Percentiles rank a stretch among this genome's conserved stretches.
Evolutionary conservation across 805 yeast species (phyloP).

Genomic region (Starmerella bombi): DNA sequence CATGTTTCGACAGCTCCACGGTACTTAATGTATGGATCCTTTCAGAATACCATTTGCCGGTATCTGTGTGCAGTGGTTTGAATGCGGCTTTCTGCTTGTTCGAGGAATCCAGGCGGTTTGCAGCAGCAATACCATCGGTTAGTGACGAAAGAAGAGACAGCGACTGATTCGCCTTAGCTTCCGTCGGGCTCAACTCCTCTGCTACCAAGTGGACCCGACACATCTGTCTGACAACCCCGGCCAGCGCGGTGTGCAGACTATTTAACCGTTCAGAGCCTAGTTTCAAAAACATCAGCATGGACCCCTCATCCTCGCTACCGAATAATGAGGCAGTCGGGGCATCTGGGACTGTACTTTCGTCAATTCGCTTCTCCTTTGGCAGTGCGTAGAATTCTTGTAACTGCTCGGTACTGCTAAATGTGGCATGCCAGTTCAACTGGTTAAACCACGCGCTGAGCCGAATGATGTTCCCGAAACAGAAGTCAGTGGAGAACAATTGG

Average conservation of each 20-base stretch:
- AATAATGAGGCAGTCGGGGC: not conserved
- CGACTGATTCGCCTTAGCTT: not conserved
- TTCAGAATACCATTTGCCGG: not conserved
- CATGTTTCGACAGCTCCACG: conserved; percentile 2
- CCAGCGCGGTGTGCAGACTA: conserved; percentile 12
- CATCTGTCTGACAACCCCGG: not conserved
- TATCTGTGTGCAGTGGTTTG: not conserved
- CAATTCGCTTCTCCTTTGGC: not conserved
- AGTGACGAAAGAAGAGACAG: not conserved
- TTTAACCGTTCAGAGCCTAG: conserved; percentile 11
- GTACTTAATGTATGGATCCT: not conserved
- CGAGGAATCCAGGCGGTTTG: not conserved
- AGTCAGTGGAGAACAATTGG: not conserved
- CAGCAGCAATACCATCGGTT: not conserved
- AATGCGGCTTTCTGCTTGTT: not conserved
- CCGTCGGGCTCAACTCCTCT: not conserved
- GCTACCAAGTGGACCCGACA: not conserved
- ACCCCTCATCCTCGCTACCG: conserved; percentile 5
- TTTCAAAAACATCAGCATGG: conserved; percentile 12
- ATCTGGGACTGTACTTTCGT: not conserved
- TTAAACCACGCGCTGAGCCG: conserved; percentile 4
- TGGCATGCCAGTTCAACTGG: conserved; percentile 2
- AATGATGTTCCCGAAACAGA: not conserved
- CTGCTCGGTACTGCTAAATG: not conserved
- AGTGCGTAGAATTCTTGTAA: not conserved